These are phyloP conservation scores for Sporobolomyces phaffii DNA, from an alignment of 768 basidiomycete genomes.

Conservation along the genomic window DNA sequence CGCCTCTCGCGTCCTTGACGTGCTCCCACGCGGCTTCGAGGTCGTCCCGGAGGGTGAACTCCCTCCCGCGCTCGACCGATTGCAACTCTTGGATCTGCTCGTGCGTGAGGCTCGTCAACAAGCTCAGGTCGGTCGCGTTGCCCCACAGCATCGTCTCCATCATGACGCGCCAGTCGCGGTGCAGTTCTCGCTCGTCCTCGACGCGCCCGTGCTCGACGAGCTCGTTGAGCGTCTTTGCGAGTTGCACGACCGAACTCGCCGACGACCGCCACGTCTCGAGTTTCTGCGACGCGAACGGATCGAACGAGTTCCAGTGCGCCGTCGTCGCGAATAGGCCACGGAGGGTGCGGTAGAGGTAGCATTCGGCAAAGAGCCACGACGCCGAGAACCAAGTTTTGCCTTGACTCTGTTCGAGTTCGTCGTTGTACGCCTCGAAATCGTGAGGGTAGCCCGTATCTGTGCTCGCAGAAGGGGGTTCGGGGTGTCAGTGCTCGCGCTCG, in stretches of 20 bases:
- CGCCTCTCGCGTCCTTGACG: constrained; percentile 55
- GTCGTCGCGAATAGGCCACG: constrained; percentile 66
- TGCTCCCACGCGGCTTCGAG: constrained; percentile 68
- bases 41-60: constrained; percentile 80
- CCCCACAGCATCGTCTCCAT: constrained; percentile 58
- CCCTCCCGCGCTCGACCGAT: constrained; percentile 63
- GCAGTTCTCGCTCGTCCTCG: constrained; percentile 55
- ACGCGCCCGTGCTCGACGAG: constrained; percentile 54
- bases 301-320: constrained; percentile 64
- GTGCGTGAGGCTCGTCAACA: constrained; percentile 76
- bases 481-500: not conserved
- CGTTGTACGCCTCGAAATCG: constrained; percentile 65
- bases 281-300: constrained; percentile 80
- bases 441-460: constrained; percentile 25
- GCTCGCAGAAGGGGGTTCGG: not conserved
- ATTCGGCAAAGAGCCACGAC: constrained; percentile 97
- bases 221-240: constrained; percentile 66
- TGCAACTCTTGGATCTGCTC: constrained; percentile 79
- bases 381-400: constrained; percentile 73
- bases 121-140: constrained; percentile 91
- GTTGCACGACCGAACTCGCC: constrained; percentile 48
- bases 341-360: constrained; percentile 72
- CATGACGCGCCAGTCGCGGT: constrained; percentile 33
- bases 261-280: constrained; percentile 66
- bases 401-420: constrained; percentile 55